phyloP scores from a whole-genome alignment of 257 asterid genomes.

The Jaltomata sinuosa region DNA sequence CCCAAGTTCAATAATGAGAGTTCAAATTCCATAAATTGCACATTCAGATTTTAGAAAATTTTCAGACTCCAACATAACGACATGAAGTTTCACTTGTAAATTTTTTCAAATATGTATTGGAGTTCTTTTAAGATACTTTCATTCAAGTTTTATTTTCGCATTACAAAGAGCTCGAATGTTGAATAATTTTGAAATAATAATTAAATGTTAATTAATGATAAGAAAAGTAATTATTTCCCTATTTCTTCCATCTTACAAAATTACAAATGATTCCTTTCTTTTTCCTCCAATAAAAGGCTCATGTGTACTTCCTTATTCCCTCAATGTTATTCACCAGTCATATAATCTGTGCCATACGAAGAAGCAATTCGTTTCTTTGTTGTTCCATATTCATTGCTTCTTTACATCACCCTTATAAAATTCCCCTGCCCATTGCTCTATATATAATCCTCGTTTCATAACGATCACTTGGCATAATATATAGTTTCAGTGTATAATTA shows the following conservation, averaged over 20 bases:
- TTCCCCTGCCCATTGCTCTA: not conserved
- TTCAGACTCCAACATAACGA: not conserved
- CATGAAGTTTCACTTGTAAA: not conserved
- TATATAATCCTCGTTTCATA: not conserved
- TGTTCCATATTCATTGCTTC: constrained; percentile 5
- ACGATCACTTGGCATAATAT: not conserved
- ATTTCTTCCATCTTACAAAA: not conserved
- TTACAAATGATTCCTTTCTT: not conserved
- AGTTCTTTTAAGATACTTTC: too few species aligned
- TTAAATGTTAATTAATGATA: not conserved
- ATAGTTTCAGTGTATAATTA: not conserved
- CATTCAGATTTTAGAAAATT: not conserved
- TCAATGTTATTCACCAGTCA: not conserved
- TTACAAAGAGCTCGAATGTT: not conserved
- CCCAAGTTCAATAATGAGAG: not conserved
- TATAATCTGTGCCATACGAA: not conserved
- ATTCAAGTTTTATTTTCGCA: not conserved
- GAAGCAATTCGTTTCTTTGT: constrained; percentile 5
- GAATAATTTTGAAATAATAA: not conserved
- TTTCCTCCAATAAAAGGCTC: not conserved
- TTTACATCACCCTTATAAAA: not conserved
- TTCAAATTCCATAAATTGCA: not conserved
- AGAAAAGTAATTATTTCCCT: not conserved
- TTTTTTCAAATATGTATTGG: not conserved
- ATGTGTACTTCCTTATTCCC: not conserved